Base-by-base conservation (phyloP, 2,329 filamentous ascomycete species). In the Cercospora sp. region DNA sequence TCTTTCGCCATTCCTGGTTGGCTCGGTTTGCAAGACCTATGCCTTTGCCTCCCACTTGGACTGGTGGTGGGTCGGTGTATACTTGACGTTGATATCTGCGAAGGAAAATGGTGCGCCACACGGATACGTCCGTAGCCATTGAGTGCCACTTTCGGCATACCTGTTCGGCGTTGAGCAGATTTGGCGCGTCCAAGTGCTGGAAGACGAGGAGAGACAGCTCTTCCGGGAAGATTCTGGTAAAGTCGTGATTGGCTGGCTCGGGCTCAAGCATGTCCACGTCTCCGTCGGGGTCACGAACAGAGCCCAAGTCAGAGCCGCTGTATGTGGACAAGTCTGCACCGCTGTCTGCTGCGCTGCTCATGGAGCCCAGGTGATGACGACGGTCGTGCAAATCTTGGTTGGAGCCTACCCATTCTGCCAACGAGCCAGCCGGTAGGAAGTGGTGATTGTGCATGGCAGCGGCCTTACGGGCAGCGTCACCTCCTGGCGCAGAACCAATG, bases 1-100 rank as follows among this genome's bases (percentile, higher is more conserved):
- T 91, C 72, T 89, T 87, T 80, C 91, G 92, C 93, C 93, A 99
- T 77, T 97, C 86, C 73, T 91, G 92, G 43, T 85, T 85, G 3
- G 89, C 89, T 68, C 77, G 71, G 65, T 80, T 79, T 2, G 74
- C 66, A 21, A 69, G 68, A 58, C 88, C 88, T 37, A 86, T 77
- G 4, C 88, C 88, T 12, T 80, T 77, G 28, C 84, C 83, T 58
- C 84, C 85, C 73, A 85, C 85, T 73, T 77, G 77, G 21, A 79
- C 75, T 6, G 83, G 82, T 13, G 80, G 77, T 3, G 82, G 82
- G 16, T 80, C 78, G 32, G 83, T 81, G 67, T 81, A 79, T 21
- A 82, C 79, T 57, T 81, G 79, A 34, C 81, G 76, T 75, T 82
- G 76, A 73, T 87, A 88, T 69, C 84, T 83, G 63, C 81, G 81